Evolutionary conservation across 164 flowering plant genomes (phyloP).

Genomic region (Malania oleifera): DNA sequence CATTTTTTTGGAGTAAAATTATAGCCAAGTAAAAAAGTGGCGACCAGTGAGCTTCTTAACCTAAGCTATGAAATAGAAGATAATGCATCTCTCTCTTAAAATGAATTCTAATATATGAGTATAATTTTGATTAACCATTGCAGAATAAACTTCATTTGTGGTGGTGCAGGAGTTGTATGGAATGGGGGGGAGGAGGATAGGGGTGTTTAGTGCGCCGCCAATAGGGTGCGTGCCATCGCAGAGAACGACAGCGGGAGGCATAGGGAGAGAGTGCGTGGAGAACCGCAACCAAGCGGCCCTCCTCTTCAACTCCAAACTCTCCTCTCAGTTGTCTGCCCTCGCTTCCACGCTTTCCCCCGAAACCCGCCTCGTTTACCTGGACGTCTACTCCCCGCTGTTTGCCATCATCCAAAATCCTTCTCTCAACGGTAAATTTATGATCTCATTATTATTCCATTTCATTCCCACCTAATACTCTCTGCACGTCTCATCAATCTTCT

Average conservation of each 20-base stretch:
- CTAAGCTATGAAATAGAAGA: too few relatives aligned
- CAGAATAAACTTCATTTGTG: too few relatives aligned
- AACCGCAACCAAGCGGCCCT: constrained; percentile 27
- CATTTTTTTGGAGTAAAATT: too few relatives aligned
- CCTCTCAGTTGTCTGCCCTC: constrained; percentile 17
- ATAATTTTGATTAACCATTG: too few relatives aligned
- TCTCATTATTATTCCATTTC: too few relatives aligned
- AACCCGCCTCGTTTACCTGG: constrained; percentile 29
- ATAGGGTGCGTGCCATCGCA: constrained; percentile 52
- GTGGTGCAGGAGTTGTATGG: constrained; percentile 48
- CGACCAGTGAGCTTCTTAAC: too few relatives aligned
- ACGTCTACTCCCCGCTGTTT: constrained; percentile 31
- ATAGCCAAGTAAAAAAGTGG: too few relatives aligned
- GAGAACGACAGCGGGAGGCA: constrained; percentile 41
- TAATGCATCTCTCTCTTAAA: too few relatives aligned
- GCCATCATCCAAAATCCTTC: constrained; percentile 32
- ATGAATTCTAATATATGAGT: too few relatives aligned
- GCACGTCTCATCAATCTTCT: too few relatives aligned
- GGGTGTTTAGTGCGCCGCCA: constrained; percentile 31
- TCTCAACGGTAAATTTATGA: constrained; percentile 27
- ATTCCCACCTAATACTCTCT: too few relatives aligned
- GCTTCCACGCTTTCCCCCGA: constrained; percentile 11
- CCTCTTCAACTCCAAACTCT: constrained; percentile 41
- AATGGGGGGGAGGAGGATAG: constrained; percentile 47
- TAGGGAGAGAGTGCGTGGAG: constrained; percentile 27